phyloP scores from a whole-genome alignment of 176 grass and related monocot species.

The Stipa capillata region DNA sequence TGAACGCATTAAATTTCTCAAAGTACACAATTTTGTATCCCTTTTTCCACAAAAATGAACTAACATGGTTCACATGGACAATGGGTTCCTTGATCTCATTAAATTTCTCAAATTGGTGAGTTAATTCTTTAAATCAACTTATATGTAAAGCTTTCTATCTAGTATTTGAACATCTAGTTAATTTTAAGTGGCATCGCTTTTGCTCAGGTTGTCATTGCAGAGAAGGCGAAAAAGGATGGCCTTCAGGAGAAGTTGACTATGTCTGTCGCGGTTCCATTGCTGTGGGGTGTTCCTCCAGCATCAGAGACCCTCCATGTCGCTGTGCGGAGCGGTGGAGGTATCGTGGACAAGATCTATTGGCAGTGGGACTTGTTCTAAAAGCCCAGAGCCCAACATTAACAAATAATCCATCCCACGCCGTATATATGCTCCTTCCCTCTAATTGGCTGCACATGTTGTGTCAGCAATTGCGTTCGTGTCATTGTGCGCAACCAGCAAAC shows the following conservation, averaged over 20 bases:
- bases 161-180: neutral
- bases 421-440: constrained; percentile 38
- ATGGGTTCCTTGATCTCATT: neutral
- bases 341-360: constrained; percentile 98
- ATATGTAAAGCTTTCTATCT: neutral
- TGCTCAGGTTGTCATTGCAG: constrained; percentile 68
- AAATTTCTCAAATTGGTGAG: neutral
- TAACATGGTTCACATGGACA: neutral
- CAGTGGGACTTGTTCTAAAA: constrained; percentile 90
- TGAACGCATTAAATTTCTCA: neutral
- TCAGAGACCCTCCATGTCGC: constrained; percentile 84
- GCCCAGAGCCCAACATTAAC: constrained; percentile 17
- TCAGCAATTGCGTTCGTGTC: neutral
- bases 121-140: neutral
- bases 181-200: neutral
- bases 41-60: neutral
- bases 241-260: constrained; percentile 92
- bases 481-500: constrained; percentile 2
- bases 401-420: constrained; percentile 22
- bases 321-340: constrained; percentile 76
- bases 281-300: constrained; percentile 95
- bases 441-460: constrained; percentile 34
- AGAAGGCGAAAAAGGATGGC: constrained; percentile 69
- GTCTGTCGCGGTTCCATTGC: constrained; percentile 83
- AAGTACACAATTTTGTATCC: neutral